Base-by-base conservation (phyloP, 1,139 yeast species). In the Kurtzmaniella quercitrusa region DNA sequence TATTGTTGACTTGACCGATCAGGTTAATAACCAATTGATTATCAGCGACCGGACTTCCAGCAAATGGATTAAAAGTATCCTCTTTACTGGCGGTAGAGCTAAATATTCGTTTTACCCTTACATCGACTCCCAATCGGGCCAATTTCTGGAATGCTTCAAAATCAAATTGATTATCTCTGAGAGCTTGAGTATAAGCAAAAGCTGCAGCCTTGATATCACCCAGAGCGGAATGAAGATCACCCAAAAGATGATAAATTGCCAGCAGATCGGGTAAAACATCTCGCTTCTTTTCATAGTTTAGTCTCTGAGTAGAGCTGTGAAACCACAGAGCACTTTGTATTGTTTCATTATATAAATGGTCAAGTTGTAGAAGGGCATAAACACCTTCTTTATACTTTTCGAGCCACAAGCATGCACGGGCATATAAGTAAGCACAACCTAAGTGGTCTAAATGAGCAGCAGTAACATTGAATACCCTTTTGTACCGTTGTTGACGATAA, bases 61-160 rank as follows among this genome's bases (percentile, higher is more conserved):
- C 45, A 44, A 62, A 63, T 4, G 68, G 68, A 38, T 61, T 63
- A 3, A 63, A 47, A 33, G 43, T 48, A 14, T 33, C 38, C 7
- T 37, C 47, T 37, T 33, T 38, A 16, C 16, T 23, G 21, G 38
- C 40, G 23, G 14, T 37, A n/a, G 55, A 49, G 40, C 74, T 77
- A 60, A 76, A 86, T 36, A 88, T 74, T 6, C 84, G 68, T 43
- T 78, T 77, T 7, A 82, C 81, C 41, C 79, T 73, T 20, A 88
- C 74, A 47, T 79, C 76, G 20, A 84, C 86, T 11, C 93, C 91
- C 56, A 87, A 67, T 46, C 76, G 75, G 55, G 93, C 82, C 39
- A 93, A 66, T 36, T 83, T 82, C 52, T 85, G 88, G 48, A 87
- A 80, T 0, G 97, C 91, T 56, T 88, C 97, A 76, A 94, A 89